Conservation (phyloP, 2,329 filamentous ascomycete genomes). For the Microdochium paspali region DNA sequence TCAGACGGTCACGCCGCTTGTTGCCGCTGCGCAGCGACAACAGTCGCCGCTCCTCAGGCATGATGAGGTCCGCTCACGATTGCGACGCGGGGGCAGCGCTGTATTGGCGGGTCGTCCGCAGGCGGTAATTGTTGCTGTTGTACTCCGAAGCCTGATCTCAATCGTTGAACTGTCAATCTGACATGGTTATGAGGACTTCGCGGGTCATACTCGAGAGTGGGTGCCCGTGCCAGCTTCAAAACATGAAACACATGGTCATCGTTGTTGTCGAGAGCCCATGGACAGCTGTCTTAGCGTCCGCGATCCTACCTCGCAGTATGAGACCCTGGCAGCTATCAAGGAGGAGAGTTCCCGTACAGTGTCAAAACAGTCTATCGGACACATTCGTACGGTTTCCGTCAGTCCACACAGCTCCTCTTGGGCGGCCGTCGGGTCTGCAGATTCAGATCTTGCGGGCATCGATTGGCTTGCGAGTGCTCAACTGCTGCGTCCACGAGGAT, state of each 20-base stretch:
- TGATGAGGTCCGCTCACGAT: constrained; percentile 17
- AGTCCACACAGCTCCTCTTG: background rate
- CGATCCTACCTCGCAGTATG: no score
- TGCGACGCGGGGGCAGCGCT: background rate
- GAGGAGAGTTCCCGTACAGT: no score
- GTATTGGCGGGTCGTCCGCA: background rate
- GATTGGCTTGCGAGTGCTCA: background rate
- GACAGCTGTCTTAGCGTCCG: no score
- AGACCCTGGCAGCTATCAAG: no score
- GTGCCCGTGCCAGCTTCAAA: no score
- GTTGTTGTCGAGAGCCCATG: no score
- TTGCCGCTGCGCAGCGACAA: constrained; percentile 52
- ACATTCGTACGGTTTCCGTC: background rate
- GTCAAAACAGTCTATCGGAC: no score
- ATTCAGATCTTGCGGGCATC: background rate
- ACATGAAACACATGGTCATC: no score
- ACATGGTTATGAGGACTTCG: background rate
- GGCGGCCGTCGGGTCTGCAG: background rate
- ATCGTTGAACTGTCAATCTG: background rate
- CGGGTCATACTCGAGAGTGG: no score
- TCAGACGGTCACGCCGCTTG: constrained; percentile 51
- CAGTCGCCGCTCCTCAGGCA: constrained; percentile 54
- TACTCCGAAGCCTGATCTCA: background rate
- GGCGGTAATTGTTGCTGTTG: background rate
- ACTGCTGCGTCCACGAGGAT: no score